Base-by-base conservation (phyloP, 441 rosid species). In the Heliophila coronopifolia region DNA sequence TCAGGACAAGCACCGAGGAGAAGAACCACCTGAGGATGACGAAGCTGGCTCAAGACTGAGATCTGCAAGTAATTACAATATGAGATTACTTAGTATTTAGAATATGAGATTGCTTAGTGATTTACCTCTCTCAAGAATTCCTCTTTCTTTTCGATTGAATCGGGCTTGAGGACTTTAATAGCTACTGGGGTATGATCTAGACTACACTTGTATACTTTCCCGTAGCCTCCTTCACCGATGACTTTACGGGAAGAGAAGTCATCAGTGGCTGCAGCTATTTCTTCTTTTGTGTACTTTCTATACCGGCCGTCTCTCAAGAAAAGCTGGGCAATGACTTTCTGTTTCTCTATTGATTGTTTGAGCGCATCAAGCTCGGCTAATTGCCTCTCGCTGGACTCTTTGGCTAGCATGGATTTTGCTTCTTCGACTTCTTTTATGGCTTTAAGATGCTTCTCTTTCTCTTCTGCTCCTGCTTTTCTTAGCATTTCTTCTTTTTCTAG, bases 1-100 rank as follows among this genome's bases (percentile, higher is more conserved):
- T 83, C 95, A 4, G 95, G 88, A 72, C 97, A 86, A 58, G 94
- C 95, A 36, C 97, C 95, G 4, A 86, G 85, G 36, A 90, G 78
- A 75, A 84, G 72, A 58, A 90, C 83, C 54, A 90, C 63, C 32
- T 86, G 76, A 5, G 94, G 89, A 69, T 86, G 95, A 23, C 69
- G 79, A 24, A 84, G 71, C 67, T 80, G 89, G 74, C 95, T 84
- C 45, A 90, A 76, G 63, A 90, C 79, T 63, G 86, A 83, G 33
- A 90, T 78, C 97, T 86, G 81, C 69, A 70, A 57, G 22, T 19
- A 26, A 8, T 34, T 26, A 33, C n/a, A 43, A n/a, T n/a, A n/a
- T n/a, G n/a, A 25, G 38, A 20, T 12, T 59, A 13, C 24, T n/a
- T 38, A 54, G 23, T 47, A 15, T 31, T 16, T 24, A 17, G 38